phyloP scores from a whole-genome alignment of 2,329 filamentous ascomycete genomes.

The Fusarium falciforme region DNA sequence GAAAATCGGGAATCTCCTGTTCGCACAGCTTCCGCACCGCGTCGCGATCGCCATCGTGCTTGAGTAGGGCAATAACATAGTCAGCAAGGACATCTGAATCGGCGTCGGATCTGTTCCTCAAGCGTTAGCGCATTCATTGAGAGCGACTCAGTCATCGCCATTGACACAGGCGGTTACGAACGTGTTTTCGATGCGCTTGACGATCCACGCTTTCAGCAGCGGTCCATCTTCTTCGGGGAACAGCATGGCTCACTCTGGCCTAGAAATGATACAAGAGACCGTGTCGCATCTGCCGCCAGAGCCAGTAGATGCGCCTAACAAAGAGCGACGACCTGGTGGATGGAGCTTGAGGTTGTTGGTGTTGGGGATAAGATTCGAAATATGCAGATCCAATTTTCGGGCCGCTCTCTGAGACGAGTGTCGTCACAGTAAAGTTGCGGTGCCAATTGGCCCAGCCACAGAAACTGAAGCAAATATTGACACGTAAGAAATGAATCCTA shows the following conservation, averaged over 20 bases:
- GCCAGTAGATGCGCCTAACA: background rate
- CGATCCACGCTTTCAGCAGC: slow-evolving; percentile 80
- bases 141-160: slow-evolving; percentile 1
- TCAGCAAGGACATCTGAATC: slow-evolving; percentile 86
- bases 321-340: background rate
- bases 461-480: background rate
- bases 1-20: slow-evolving; percentile 79
- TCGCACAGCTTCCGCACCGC: slow-evolving; percentile 76
- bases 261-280: background rate
- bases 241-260: slow-evolving; percentile 59
- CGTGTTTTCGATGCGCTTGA: slow-evolving; percentile 81
- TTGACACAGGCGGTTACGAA: slow-evolving; percentile 53
- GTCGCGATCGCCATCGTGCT: slow-evolving; percentile 74
- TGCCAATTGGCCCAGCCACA: background rate
- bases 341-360: slow-evolving; percentile 10
- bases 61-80: slow-evolving; percentile 82
- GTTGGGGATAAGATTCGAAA: slow-evolving; percentile 11
- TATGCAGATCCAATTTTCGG: slow-evolving; percentile 30
- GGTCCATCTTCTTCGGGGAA: slow-evolving; percentile 72
- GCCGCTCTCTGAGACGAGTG: slow-evolving; percentile 22
- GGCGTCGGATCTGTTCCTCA: slow-evolving; percentile 72
- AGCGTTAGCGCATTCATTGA: slow-evolving; percentile 20
- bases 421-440: slow-evolving; percentile 30
- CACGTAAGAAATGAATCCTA: background rate
- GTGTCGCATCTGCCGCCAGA: slow-evolving; percentile 8